A percentile compares a stretch with the other conserved stretches of the same genome.
phyloP scores from a whole-genome alignment of 108 stramenopile species.

The Schizochytrium sp. region DNA sequence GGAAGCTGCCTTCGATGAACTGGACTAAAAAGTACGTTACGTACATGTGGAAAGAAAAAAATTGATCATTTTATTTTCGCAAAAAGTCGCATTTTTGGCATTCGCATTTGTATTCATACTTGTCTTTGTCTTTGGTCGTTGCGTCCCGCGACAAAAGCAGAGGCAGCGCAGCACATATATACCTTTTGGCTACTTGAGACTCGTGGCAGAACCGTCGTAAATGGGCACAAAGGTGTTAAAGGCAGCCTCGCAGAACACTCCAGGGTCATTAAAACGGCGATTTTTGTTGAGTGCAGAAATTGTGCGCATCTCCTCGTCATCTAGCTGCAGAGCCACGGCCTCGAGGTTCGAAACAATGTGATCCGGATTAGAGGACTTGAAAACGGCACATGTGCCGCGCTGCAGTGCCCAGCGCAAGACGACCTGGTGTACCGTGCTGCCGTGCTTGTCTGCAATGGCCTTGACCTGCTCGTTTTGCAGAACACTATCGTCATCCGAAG shows the following conservation, averaged over 20 bases:
- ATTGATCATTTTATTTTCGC: not conserved
- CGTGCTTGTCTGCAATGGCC: slow-evolving; percentile 51
- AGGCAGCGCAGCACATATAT: no score
- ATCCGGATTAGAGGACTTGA: slow-evolving; percentile 55
- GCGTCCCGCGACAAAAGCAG: no score
- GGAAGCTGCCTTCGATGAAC: not conserved
- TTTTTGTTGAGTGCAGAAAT: slow-evolving; percentile 68
- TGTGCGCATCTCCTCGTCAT: slow-evolving; percentile 57
- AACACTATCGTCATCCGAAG: slow-evolving; percentile 31
- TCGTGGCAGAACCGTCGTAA: slow-evolving; percentile 46
- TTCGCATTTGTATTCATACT: no score
- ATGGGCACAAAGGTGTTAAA: slow-evolving; percentile 80
- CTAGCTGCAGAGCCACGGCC: slow-evolving; percentile 66
- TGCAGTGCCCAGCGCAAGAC: slow-evolving; percentile 79
- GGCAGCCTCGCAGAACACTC: slow-evolving; percentile 66
- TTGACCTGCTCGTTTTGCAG: slow-evolving; percentile 56
- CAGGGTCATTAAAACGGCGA: slow-evolving; percentile 82
- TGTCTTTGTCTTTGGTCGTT: no score
- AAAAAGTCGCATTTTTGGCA: no score
- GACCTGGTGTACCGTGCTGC: slow-evolving; percentile 71
- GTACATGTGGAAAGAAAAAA: not conserved
- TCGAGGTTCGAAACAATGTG: slow-evolving; percentile 69
- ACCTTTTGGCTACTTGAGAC: not conserved
- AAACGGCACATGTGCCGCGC: slow-evolving; percentile 65
- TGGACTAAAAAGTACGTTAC: not conserved